These are phyloP conservation scores for Boletus semigastroideus DNA, from an alignment of 1,284 basidiomycete genomes.

Conservation along the genomic window DNA sequence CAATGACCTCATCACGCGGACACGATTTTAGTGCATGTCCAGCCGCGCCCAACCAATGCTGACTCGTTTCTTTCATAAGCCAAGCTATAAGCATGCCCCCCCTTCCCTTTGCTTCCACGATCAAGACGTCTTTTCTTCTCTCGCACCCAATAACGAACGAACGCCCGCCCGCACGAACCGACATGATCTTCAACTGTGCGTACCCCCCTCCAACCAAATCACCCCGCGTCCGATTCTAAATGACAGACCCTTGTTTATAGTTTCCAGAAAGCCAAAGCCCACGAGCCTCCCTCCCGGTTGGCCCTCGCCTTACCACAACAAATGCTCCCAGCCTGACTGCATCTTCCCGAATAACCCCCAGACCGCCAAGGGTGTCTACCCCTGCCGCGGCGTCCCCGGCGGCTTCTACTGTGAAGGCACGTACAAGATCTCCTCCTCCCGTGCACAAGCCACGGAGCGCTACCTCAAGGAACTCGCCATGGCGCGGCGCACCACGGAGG, in stretches of 20 bases:
- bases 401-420: slow-evolving; percentile 38
- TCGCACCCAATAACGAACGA: neutral
- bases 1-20: slow-evolving; percentile 31
- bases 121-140: neutral
- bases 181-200: slow-evolving; percentile 33
- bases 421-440: slow-evolving; percentile 36
- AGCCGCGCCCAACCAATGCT: slow-evolving; percentile 13
- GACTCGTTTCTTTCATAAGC: slow-evolving; percentile 29
- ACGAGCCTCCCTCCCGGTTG: slow-evolving; percentile 32
- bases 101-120: neutral
- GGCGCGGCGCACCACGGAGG: slow-evolving; percentile 24
- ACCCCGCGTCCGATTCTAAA: neutral
- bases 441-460: slow-evolving; percentile 34
- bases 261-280: slow-evolving; percentile 31
- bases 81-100: slow-evolving; percentile 5
- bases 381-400: slow-evolving; percentile 34
- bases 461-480: slow-evolving; percentile 30
- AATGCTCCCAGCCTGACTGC: slow-evolving; percentile 37
- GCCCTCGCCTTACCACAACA: slow-evolving; percentile 43
- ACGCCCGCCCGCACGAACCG: slow-evolving; percentile 19
- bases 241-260: slow-evolving; percentile 3
- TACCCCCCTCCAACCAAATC: slow-evolving; percentile 1
- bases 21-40: slow-evolving; percentile 35
- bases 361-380: slow-evolving; percentile 35
- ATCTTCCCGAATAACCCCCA: slow-evolving; percentile 39